These are phyloP conservation scores for Petunia hybrid DNA, from an alignment of 305 asterid genomes.

Conservation along the genomic window DNA sequence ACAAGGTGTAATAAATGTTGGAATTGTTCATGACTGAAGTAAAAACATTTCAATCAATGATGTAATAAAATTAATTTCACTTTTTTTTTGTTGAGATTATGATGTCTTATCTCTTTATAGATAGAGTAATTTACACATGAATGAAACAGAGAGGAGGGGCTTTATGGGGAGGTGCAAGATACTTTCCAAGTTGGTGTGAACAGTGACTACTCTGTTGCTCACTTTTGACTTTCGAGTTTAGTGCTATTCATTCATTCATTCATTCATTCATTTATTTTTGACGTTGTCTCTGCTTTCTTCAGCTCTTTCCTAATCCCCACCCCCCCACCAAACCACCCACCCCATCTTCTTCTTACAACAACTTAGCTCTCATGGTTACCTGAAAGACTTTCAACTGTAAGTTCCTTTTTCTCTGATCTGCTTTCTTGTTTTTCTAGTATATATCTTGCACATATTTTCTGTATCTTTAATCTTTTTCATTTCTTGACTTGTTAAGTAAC, in stretches of 20 bases:
- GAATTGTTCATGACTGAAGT: too few relatives aligned
- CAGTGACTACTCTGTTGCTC: background rate
- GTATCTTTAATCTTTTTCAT: background rate
- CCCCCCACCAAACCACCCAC: too few relatives aligned
- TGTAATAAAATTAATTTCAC: too few relatives aligned
- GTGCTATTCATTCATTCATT: slow-evolving; percentile 3
- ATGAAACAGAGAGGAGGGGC: too few relatives aligned
- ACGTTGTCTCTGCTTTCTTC: background rate
- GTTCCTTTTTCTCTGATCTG: slow-evolving; percentile 37
- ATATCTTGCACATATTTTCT: background rate
- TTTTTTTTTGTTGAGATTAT: too few relatives aligned
- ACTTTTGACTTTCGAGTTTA: slow-evolving; percentile 24
- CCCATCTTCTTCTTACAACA: background rate
- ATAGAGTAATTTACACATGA: too few relatives aligned
- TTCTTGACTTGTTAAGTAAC: background rate
- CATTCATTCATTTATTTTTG: background rate
- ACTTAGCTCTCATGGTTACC: background rate
- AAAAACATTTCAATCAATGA: too few relatives aligned
- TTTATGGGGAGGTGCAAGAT: background rate
- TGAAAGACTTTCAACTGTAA: slow-evolving; percentile 31
- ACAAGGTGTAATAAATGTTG: too few relatives aligned
- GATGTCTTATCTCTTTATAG: too few relatives aligned
- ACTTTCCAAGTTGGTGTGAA: slow-evolving; percentile 3
- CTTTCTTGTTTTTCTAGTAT: background rate
- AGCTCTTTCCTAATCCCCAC: background rate